Evolutionary conservation across 108 stramenopile species (phyloP), one percentile per base, ranked within the genome.

Genomic region (Cyclotella cryptica): DNA sequence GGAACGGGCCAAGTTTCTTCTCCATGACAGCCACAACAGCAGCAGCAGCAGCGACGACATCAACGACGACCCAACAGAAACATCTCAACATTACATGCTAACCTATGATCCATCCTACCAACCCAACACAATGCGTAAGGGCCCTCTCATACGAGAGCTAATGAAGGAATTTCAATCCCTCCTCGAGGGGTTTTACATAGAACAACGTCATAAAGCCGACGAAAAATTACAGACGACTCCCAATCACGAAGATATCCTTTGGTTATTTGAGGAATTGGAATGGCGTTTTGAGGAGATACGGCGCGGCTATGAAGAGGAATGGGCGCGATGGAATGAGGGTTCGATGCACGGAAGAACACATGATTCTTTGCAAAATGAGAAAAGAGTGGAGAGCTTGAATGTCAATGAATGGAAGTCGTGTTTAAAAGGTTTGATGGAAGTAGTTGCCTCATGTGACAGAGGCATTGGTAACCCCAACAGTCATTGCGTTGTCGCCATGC

Each of bases 231-330:
- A 15, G 42, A 47, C 11, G 77, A 70, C 45, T 0, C n/a, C 69
- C 15, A 58, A 6, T 35, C 35, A 52, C 13, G 51, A 63, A 24
- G 79, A 80, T 55, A 43, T 74, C 10, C 10, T 74, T 35, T 80
- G 79, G 79, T 45, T 80, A 21, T 68, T 80, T 60, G 66, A 55
- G 26, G 72, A 80, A 29, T 59, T 80, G 41, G 66, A 69, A 47
- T 80, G 66, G 72, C 45, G 79, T n/a, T 80, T 73, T 64, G 79
- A 73, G 19, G 79, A 80, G 26, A 80, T 80, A 12, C 29, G 46
- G n/a, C 47, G 65, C 0, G 72, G 52, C 1, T 69, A 35, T 24
- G 74, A 66, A 15, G n/a, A 18, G 11, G 44, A 66, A 26, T 35
- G 64, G 21, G 22, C 19, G 21, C 8, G 52, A 8, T 52, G 62